Percentiles rank a stretch among this genome's conserved stretches.
phyloP scores from a whole-genome alignment of 495 filamentous ascomycete species.

The Podospora pseudocomata region DNA sequence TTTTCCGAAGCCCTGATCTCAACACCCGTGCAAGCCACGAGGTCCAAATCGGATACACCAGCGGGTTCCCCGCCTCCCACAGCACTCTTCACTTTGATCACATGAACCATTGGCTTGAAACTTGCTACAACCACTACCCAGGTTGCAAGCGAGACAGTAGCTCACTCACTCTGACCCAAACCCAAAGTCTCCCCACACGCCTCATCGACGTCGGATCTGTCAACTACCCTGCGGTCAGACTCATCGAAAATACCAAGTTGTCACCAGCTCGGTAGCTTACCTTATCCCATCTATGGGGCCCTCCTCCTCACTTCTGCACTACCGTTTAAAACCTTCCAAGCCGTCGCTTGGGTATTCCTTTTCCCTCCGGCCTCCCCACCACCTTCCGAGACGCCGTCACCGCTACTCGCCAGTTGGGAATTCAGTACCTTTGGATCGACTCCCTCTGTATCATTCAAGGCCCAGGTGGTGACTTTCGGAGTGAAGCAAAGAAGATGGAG shows the following conservation, averaged over 20 bases:
- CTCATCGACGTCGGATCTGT: conserved; percentile 1
- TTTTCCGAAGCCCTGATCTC: conserved; percentile 6
- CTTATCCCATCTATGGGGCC: conserved; percentile 7
- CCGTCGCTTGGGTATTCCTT: conserved; percentile 11
- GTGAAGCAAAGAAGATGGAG: conserved; percentile 35
- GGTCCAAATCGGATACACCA: conserved; percentile 9
- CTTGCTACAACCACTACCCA: not conserved
- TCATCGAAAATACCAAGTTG: not conserved
- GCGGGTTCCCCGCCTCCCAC: not conserved
- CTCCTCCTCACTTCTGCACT: conserved; percentile 5
- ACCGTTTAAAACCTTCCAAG: not conserved
- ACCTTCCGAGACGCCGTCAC: conserved; percentile 24
- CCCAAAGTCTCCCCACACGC: not conserved
- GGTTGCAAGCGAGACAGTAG: not conserved
- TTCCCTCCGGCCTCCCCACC: conserved; percentile 8
- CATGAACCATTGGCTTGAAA: not conserved
- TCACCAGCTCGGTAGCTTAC: not conserved
- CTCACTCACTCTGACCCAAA: not conserved
- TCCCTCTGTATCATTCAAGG: conserved; percentile 42
- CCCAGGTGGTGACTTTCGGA: conserved; percentile 29
- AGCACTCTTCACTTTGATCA: not conserved
- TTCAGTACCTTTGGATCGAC: conserved; percentile 37
- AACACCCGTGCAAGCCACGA: not conserved
- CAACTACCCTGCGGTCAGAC: not conserved
- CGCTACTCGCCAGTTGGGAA: conserved; percentile 14